phyloP scores from a whole-genome alignment of 768 basidiomycete genomes.

The Lactifluus echinatus region DNA sequence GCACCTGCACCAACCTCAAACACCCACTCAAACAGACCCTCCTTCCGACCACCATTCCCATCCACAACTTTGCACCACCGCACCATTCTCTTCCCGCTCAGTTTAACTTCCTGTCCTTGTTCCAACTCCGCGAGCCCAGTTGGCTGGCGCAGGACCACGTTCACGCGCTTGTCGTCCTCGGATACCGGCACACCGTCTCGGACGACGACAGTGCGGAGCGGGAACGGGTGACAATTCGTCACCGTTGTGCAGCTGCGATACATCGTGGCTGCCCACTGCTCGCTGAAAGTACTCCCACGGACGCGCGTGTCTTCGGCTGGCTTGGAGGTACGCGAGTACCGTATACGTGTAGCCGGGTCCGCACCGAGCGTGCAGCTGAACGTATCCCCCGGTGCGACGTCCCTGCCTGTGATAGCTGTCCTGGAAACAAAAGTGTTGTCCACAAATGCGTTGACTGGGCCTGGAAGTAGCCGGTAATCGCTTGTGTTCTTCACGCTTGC shows the following conservation, averaged over 20 bases:
- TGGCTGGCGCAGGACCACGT: constrained; percentile 40
- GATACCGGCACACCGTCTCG: constrained; percentile 38
- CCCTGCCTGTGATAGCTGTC: constrained; percentile 36
- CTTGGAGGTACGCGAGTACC: constrained; percentile 35
- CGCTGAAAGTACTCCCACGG: constrained; percentile 34
- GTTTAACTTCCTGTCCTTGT: constrained; percentile 31
- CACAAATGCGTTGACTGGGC: constrained; percentile 45
- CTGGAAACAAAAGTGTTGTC: constrained; percentile 50
- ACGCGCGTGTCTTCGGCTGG: constrained; percentile 23
- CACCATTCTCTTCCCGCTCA: constrained; percentile 27
- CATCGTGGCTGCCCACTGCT: constrained; percentile 35
- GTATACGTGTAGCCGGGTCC: constrained; percentile 26
- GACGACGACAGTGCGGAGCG: constrained; percentile 36
- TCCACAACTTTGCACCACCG: constrained; percentile 32
- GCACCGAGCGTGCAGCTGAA: constrained; percentile 49
- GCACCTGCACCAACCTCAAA: constrained; percentile 36
- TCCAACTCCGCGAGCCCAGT: constrained; percentile 38
- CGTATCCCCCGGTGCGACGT: constrained; percentile 40
- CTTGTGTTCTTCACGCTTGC: constrained; percentile 44
- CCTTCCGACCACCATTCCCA: constrained; percentile 42
- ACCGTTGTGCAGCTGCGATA: constrained; percentile 34
- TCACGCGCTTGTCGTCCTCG: constrained; percentile 31
- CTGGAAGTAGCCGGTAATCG: constrained; percentile 47
- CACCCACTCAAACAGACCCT: constrained; percentile 50
- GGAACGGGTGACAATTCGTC: constrained; percentile 40